Percentiles rank a stretch among this genome's conserved stretches.
phyloP scores from a whole-genome alignment of 306 rosid genomes.

The Acacia crassicarpa region DNA sequence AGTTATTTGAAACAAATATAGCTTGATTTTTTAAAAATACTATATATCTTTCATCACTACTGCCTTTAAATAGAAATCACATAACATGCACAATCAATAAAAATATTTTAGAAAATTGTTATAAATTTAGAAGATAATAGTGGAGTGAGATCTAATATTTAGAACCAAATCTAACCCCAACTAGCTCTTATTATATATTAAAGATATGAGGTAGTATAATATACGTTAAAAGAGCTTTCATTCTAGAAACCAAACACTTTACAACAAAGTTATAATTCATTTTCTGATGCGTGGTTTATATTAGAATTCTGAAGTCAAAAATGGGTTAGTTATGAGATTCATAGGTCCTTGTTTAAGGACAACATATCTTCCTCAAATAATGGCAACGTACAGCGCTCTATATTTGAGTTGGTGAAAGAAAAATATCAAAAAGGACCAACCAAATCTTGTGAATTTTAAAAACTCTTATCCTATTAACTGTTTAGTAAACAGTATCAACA shows the following conservation, averaged over 20 bases:
- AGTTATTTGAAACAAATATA: too few relatives aligned
- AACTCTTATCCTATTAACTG: conserved; percentile 24
- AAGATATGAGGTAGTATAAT: too few relatives aligned
- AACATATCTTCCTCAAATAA: conserved; percentile 11
- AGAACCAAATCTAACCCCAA: too few relatives aligned
- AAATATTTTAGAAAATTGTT: too few relatives aligned
- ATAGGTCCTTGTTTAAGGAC: conserved; percentile 5
- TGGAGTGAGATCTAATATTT: too few relatives aligned
- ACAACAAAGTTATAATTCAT: not conserved
- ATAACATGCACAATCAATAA: too few relatives aligned
- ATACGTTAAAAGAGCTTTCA: not conserved
- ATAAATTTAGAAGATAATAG: too few relatives aligned
- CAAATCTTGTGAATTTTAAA: conserved; percentile 12
- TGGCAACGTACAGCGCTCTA: conserved; percentile 13
- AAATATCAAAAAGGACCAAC: conserved; percentile 1
- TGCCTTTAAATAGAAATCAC: too few relatives aligned
- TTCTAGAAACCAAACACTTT: not conserved
- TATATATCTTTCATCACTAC: too few relatives aligned
- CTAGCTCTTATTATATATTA: too few relatives aligned
- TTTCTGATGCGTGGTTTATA: conserved; percentile 15
- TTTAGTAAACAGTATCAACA: conserved; percentile 19
- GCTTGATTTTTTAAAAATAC: too few relatives aligned
- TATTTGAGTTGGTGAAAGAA: conserved; percentile 21
- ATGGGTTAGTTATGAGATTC: conserved; percentile 25
- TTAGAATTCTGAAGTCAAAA: conserved; percentile 16